These are phyloP conservation scores for Boletus sp. DNA, from an alignment of 768 basidiomycete species.

Conservation along the genomic window DNA sequence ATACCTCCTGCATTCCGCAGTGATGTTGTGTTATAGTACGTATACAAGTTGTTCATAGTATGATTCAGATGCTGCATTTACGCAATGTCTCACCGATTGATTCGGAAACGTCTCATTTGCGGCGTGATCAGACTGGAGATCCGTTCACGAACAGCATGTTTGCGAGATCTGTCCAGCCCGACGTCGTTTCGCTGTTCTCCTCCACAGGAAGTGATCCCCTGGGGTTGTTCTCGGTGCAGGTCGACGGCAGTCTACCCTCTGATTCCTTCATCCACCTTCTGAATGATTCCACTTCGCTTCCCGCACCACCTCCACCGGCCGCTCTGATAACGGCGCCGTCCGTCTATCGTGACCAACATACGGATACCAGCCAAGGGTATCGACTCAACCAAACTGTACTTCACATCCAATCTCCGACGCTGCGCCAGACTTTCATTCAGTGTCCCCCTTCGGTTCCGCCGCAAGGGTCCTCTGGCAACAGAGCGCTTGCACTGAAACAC, in stretches of 20 bases:
- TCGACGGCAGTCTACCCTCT: slow-evolving; percentile 48
- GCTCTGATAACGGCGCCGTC: slow-evolving; percentile 42
- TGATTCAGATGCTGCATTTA: background rate
- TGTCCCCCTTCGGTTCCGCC: slow-evolving; percentile 43
- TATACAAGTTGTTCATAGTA: slow-evolving; percentile 1
- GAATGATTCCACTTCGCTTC: slow-evolving; percentile 51
- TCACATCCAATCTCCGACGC: slow-evolving; percentile 75
- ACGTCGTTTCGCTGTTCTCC: slow-evolving; percentile 69
- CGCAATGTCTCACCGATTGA: slow-evolving; percentile 2
- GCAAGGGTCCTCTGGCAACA: slow-evolving; percentile 5
- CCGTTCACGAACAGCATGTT: slow-evolving; percentile 41
- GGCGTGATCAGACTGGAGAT: slow-evolving; percentile 18
- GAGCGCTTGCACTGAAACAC: slow-evolving; percentile 58
- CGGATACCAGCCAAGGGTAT: slow-evolving; percentile 33
- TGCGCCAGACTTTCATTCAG: slow-evolving; percentile 64
- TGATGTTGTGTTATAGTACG: background rate
- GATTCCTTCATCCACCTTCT: slow-evolving; percentile 68
- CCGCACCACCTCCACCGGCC: slow-evolving; percentile 45
- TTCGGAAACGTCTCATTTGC: slow-evolving; percentile 14
- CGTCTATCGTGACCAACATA: slow-evolving; percentile 27
- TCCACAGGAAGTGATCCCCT: slow-evolving; percentile 66
- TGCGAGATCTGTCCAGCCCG: slow-evolving; percentile 54
- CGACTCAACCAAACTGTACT: slow-evolving; percentile 63
- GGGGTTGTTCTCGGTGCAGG: slow-evolving; percentile 46
- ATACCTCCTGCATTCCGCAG: slow-evolving; percentile 6